Percentiles rank a stretch among this genome's conserved stretches.
Conservation (phyloP, 192 early-diverging fungal species). For the Linderina pennispora region DNA sequence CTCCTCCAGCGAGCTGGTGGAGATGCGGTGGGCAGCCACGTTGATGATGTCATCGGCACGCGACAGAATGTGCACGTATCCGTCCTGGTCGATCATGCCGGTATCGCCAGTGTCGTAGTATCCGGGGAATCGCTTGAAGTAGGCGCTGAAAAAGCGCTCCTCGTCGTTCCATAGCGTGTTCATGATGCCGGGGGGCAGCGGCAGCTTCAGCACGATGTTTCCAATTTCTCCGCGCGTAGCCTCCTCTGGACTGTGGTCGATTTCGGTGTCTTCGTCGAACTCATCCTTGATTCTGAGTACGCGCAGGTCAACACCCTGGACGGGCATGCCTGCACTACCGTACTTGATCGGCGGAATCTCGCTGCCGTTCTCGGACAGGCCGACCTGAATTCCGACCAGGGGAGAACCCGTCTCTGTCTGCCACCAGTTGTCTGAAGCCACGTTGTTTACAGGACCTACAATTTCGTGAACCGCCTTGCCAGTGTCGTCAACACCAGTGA, state of each 20-base stretch:
- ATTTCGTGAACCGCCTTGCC: conserved; percentile 10
- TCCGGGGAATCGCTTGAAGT: conserved; percentile 61
- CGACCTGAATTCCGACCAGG: conserved; percentile 55
- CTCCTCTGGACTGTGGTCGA: conserved; percentile 7
- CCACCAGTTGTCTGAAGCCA: conserved; percentile 75
- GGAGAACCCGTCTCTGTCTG: conserved; percentile 75
- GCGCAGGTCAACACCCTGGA: conserved; percentile 59
- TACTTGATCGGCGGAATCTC: conserved; percentile 27
- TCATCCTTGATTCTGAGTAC: conserved; percentile 46
- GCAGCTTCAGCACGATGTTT: conserved; percentile 60
- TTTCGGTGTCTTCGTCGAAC: conserved; percentile 1
- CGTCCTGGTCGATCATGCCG: conserved; percentile 60
- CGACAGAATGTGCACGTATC: conserved; percentile 17
- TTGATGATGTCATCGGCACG: conserved; percentile 63
- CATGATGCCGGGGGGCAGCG: conserved; percentile 62
- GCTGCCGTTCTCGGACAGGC: conserved; percentile 34
- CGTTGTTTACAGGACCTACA: conserved; percentile 16
- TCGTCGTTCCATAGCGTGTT: conserved; percentile 65
- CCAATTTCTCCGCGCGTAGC: conserved; percentile 49
- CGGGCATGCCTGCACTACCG: conserved; percentile 59
- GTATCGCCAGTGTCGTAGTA: conserved; percentile 68
- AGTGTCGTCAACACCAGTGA: conserved; percentile 12
- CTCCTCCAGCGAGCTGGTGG: conserved; percentile 59
- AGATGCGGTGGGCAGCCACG: conserved; percentile 67
- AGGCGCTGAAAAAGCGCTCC: conserved; percentile 53